phyloP scores from a whole-genome alignment of 2,329 filamentous ascomycete species.

The Bimuria novae-zelandiae region DNA sequence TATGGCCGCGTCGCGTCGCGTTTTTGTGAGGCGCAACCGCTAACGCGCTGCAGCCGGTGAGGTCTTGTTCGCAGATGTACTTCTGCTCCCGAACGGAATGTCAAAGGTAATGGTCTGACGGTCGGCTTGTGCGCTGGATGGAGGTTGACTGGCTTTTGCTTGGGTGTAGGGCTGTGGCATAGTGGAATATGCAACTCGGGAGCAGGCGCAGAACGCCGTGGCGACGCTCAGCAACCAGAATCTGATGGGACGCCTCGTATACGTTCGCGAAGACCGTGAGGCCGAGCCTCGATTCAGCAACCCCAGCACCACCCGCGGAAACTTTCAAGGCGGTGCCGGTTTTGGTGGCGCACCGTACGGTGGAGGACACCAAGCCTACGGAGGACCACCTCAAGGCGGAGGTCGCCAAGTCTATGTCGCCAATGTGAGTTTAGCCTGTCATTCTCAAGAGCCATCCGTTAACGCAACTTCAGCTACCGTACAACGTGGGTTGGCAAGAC shows the following conservation, averaged over 20 bases:
- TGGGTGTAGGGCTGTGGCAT: slow-evolving; percentile 99
- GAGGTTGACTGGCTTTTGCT: slow-evolving; percentile 97
- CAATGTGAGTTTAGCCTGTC: slow-evolving; percentile 77
- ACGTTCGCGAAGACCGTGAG: slow-evolving; percentile 98
- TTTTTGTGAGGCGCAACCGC: slow-evolving; percentile 27
- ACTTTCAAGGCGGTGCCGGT: slow-evolving; percentile 48
- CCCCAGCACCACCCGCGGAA: slow-evolving; percentile 60
- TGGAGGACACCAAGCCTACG: slow-evolving; percentile 42
- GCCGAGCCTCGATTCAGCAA: slow-evolving; percentile 95
- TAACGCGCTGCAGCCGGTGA: slow-evolving; percentile 77
- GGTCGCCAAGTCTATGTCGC: slow-evolving; percentile 95
- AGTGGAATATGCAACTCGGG: slow-evolving; percentile 99
- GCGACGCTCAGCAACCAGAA: slow-evolving; percentile 98
- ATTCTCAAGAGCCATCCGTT: slow-evolving; percentile 18
- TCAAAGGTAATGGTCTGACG: slow-evolving; percentile 99
- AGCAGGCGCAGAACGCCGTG: slow-evolving; percentile 97
- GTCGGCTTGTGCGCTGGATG: slow-evolving; percentile 75
- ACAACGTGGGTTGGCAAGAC: slow-evolving; percentile 98
- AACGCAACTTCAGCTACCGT: slow-evolving; percentile 73
- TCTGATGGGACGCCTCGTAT: slow-evolving; percentile 96
- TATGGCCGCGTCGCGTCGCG: slow-evolving; percentile 54
- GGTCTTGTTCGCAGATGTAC: slow-evolving; percentile 98
- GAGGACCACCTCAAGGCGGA: slow-evolving; percentile 60
- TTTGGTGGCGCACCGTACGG: slow-evolving; percentile 29
- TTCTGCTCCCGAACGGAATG: slow-evolving; percentile 99